Conservation (phyloP, 2,329 filamentous ascomycete species). For the Bipolaris sorokiniana region DNA sequence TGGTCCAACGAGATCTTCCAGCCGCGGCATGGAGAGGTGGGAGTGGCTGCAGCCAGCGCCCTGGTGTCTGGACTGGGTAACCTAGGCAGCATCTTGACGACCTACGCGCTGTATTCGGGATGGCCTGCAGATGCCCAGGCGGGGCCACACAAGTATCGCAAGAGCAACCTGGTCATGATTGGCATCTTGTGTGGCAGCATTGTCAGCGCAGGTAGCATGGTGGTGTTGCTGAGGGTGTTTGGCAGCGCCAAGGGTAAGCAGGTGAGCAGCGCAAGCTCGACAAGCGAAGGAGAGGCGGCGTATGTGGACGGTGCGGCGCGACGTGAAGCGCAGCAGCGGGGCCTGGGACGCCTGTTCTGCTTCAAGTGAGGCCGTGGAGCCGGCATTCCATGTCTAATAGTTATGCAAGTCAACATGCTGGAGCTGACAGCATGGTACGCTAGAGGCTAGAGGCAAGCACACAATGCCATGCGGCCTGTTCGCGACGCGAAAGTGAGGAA, state of each 20-base stretch:
- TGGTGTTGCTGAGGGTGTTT: conserved; percentile 62
- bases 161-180: conserved; percentile 87
- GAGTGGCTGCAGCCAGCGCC: conserved; percentile 83
- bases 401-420: conserved; percentile 41
- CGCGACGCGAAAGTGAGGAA: neutral
- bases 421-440: conserved; percentile 28
- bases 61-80: conserved; percentile 88
- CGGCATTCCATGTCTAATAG: conserved; percentile 6
- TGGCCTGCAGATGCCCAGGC: conserved; percentile 74
- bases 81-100: conserved; percentile 82
- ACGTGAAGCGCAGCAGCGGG: conserved; percentile 51
- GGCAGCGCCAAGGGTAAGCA: conserved; percentile 46
- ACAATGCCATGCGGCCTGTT: neutral
- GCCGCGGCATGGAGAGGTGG: conserved; percentile 84
- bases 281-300: conserved; percentile 61
- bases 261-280: conserved; percentile 40
- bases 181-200: conserved; percentile 83
- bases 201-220: conserved; percentile 72
- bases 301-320: conserved; percentile 50
- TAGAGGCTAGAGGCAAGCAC: conserved; percentile 4
- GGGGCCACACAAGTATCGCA: conserved; percentile 74
- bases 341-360: conserved; percentile 46
- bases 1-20: conserved; percentile 94
- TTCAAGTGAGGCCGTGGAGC: conserved; percentile 29
- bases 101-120: conserved; percentile 86